These are phyloP conservation scores for Paspalum notatum DNA, from an alignment of 176 grass and related monocot species.

Conservation along the genomic window DNA sequence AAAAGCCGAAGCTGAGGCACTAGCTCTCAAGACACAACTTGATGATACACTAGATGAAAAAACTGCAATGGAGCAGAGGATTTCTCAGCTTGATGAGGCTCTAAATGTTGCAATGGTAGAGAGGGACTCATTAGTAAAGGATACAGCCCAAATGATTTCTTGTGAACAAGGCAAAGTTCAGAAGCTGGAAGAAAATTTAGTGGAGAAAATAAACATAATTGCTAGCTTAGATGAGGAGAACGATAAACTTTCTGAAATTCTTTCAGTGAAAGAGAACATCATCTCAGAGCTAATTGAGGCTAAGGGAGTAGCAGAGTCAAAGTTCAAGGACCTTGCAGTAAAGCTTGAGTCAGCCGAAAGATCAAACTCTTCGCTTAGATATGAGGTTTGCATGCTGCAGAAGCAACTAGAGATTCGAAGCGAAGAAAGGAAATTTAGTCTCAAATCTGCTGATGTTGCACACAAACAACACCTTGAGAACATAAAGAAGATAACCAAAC, in stretches of 20 bases:
- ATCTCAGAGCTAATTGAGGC: conserved; percentile 65
- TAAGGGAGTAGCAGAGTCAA: conserved; percentile 59
- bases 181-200: conserved; percentile 58
- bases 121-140: conserved; percentile 61
- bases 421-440: conserved; percentile 82
- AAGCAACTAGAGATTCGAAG: conserved; percentile 96
- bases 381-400: conserved; percentile 94
- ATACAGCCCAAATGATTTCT: conserved; percentile 64
- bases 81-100: conserved; percentile 63
- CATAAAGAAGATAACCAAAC: conserved; percentile 79
- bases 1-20: conserved; percentile 76
- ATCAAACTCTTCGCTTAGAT: conserved; percentile 77
- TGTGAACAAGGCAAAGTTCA: conserved; percentile 73
- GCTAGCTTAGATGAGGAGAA: conserved; percentile 63
- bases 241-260: conserved; percentile 63
- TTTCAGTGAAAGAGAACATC: conserved; percentile 62
- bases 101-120: conserved; percentile 75
- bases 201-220: conserved; percentile 70
- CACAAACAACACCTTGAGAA: conserved; percentile 89
- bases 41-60: conserved; percentile 67
- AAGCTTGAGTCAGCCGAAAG: conserved; percentile 68
- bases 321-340: conserved; percentile 45
- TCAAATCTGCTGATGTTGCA: conserved; percentile 83
- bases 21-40: conserved; percentile 70
- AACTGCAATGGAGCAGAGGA: conserved; percentile 58